Conservation (phyloP, 768 basidiomycete genomes). For the Pleurotus tuber-regium region DNA sequence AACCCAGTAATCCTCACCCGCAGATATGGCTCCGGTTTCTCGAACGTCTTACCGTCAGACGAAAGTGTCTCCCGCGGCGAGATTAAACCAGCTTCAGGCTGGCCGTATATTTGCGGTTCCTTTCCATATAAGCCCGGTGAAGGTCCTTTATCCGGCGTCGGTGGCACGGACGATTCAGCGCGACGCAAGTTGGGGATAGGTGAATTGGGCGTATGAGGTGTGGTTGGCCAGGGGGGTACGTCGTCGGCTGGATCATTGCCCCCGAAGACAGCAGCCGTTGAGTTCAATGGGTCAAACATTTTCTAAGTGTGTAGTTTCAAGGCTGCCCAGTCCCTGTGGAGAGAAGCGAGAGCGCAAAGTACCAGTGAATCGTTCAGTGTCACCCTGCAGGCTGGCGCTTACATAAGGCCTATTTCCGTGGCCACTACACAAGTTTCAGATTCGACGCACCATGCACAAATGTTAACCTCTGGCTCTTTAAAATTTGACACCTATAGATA, state of each 20-base stretch:
- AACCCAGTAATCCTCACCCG: slow-evolving; percentile 86
- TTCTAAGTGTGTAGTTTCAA: no score
- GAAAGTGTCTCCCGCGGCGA: slow-evolving; percentile 66
- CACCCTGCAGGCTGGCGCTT: no score
- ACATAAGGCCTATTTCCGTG: no score
- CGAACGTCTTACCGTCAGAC: slow-evolving; percentile 69
- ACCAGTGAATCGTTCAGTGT: no score
- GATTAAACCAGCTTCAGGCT: slow-evolving; percentile 79
- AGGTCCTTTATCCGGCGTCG: slow-evolving; percentile 51
- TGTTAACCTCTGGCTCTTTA: no score
- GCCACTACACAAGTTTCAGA: no score
- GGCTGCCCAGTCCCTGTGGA: no score
- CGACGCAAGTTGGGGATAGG: slow-evolving; percentile 71
- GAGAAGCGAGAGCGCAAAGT: no score
- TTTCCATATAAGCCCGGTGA: slow-evolving; percentile 65
- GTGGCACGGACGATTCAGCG: slow-evolving; percentile 50
- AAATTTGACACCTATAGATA: no score
- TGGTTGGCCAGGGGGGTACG: slow-evolving; percentile 75
- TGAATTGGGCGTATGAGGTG: slow-evolving; percentile 69
- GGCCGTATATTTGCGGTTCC: slow-evolving; percentile 85
- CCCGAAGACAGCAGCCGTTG: slow-evolving; percentile 52
- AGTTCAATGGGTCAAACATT: slow-evolving; percentile 76
- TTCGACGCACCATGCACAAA: no score
- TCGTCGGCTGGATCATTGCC: slow-evolving; percentile 40
- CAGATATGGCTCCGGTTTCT: slow-evolving; percentile 81